A percentile compares a stretch with the other conserved stretches of the same genome.
Conservation (phyloP, 371 early-diverging fungal genomes). For the Rhizopus arrhizus region DNA sequence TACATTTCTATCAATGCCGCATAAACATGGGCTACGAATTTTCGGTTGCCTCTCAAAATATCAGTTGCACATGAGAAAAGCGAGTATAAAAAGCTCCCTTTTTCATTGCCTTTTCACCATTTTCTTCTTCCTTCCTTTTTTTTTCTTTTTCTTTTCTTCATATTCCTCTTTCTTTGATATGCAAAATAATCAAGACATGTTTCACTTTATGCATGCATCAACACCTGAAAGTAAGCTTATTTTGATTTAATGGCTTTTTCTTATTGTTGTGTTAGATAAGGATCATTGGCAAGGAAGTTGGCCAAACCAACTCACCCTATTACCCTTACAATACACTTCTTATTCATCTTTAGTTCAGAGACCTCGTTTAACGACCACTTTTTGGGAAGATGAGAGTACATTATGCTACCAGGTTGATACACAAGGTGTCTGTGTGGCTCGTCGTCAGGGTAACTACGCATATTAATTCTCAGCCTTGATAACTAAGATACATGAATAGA, state of each 20-base stretch:
- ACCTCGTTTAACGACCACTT: constrained; percentile 69
- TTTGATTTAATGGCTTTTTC: background rate
- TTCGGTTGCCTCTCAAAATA: too few relatives aligned
- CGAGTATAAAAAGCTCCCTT: too few relatives aligned
- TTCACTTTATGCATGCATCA: background rate
- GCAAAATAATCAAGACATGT: background rate
- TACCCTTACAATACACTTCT: background rate
- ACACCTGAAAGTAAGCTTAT: background rate
- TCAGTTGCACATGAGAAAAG: too few relatives aligned
- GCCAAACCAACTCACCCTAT: background rate
- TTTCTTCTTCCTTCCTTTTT: background rate
- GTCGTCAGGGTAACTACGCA: constrained; percentile 66
- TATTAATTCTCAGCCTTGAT: background rate
- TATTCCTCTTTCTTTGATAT: background rate
- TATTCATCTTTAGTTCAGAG: constrained; percentile 17
- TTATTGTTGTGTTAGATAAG: background rate
- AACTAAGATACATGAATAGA: constrained; percentile 33
- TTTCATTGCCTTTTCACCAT: too few relatives aligned
- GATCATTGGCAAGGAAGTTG: background rate
- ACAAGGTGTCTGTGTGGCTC: constrained; percentile 75
- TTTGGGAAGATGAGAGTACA: constrained; percentile 85
- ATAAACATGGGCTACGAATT: too few relatives aligned
- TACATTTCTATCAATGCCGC: background rate
- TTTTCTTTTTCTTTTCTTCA: background rate
- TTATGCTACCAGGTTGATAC: constrained; percentile 81